Percentiles rank a stretch among this genome's conserved stretches.
Conservation (phyloP, 2,329 filamentous ascomycete species). For the Parastagonospora nodorum region DNA sequence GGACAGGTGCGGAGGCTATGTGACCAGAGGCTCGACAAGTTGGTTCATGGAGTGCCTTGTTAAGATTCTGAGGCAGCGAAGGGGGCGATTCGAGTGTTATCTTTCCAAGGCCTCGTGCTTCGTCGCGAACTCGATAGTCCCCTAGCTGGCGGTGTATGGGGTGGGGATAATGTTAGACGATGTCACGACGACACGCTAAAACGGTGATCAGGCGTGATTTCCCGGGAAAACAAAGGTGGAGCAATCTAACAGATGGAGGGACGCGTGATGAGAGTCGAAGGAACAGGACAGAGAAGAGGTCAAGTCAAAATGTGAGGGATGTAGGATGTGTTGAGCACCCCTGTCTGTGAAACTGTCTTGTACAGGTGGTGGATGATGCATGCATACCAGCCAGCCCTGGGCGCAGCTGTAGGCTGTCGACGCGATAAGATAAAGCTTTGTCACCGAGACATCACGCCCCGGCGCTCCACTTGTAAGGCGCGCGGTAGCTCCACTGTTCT, state of each 20-base stretch:
- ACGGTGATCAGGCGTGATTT: not conserved
- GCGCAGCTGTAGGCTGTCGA: not conserved
- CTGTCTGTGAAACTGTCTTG: not conserved
- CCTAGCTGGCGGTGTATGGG: not conserved
- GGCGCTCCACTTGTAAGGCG: not conserved
- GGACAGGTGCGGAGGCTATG: slow-evolving; percentile 8
- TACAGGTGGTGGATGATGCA: not conserved
- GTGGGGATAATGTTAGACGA: slow-evolving; percentile 13
- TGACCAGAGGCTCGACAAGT: not conserved
- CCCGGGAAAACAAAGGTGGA: not conserved
- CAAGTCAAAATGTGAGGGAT: slow-evolving; percentile 17
- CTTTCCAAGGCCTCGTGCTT: slow-evolving; percentile 22
- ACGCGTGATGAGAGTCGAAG: slow-evolving; percentile 11
- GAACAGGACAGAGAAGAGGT: not conserved
- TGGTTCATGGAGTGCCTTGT: not conserved
- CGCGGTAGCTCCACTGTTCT: not conserved
- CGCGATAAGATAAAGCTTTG: slow-evolving; percentile 1
- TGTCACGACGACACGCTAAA: slow-evolving; percentile 23
- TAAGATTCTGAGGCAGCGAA: not conserved
- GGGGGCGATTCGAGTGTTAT: slow-evolving; percentile 13
- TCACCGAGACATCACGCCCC: not conserved
- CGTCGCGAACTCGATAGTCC: slow-evolving; percentile 16
- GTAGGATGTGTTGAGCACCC: slow-evolving; percentile 10
- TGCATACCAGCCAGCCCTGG: not conserved
- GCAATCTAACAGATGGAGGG: not conserved